Evolutionary conservation across 2,329 filamentous ascomycete species (phyloP), one percentile per base, ranked within the genome.

Genomic region (Ophidiomyces ophidiicola): DNA sequence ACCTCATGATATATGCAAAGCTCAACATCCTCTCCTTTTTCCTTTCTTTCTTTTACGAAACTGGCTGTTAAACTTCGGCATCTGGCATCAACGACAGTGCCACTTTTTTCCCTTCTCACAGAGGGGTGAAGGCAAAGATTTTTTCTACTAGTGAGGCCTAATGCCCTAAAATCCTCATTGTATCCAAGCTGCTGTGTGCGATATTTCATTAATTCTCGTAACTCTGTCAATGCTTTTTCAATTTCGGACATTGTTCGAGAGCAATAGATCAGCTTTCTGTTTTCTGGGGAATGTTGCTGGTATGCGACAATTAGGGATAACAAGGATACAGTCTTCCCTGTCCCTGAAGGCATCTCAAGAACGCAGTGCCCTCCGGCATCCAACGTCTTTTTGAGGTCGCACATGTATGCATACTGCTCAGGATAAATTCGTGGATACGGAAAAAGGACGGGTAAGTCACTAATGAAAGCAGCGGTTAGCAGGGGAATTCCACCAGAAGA

Each of bases 161-260:
- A 68, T 0, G 85, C 90, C 36, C 90, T 74, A 50, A 98, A 98
- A 12, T 98, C 88, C 60, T 98, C 90, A 47, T 81, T 80, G 43
- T 80, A 71, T 0, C 90, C 90, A n/a, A 98, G 72, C 59, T 94
- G 77, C 47, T 94, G 74, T 4, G 84, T 69, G 11, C 90, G 81
- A 55, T 94, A 96, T 56, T 92, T 92, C 87, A 98, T 98, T 38
- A 98, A 64, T 17, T 78, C 79, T 58, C 90, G 86, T 51, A 98
- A 60, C 61, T 98, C 90, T 6, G 84, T 83, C 37, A 98, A 64
- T 0, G 92, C 90, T 64, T 98, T 98, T 59, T 98, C 90, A 54
- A 98, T 98, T 66, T 98, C 90, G 25, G 90, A 98, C 87, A 98
- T 98, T 41, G 90, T 98, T 66, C 90, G 86, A 47, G 90, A 98